Conservation (phyloP, 2,329 filamentous ascomycete genomes). For the Cucurbitaria berberidis region DNA sequence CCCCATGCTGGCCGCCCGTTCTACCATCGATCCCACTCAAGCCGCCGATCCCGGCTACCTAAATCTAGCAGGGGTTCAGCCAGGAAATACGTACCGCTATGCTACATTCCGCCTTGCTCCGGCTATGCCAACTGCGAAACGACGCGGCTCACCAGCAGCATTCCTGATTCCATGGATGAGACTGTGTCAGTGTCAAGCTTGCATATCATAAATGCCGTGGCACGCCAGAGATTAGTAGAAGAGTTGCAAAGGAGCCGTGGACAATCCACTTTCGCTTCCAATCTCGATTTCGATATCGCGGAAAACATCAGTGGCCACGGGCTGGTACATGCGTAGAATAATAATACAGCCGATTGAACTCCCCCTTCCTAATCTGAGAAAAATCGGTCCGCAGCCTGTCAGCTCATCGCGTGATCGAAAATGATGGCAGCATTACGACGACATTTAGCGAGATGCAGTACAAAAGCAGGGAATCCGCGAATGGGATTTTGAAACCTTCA, state of each 20-base stretch:
- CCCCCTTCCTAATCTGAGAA: background rate
- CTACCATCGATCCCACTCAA: conserved; percentile 31
- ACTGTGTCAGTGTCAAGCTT: conserved; percentile 24
- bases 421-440: conserved; percentile 10
- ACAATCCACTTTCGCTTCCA: conserved; percentile 1
- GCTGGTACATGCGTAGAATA: conserved; percentile 1
- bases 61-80: conserved; percentile 16
- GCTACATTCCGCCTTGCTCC: conserved; percentile 18
- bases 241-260: conserved; percentile 1
- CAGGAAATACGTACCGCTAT: conserved; percentile 20
- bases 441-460: conserved; percentile 1
- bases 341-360: background rate
- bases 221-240: conserved; percentile 1
- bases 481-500: background rate
- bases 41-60: conserved; percentile 32
- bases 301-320: conserved; percentile 7
- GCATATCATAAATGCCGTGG: conserved; percentile 15
- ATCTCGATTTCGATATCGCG: conserved; percentile 3
- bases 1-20: conserved; percentile 11
- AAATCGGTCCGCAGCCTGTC: conserved; percentile 12
- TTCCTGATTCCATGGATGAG: conserved; percentile 5
- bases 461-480: conserved; percentile 12
- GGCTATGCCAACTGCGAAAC: conserved; percentile 19
- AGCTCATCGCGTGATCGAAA: conserved; percentile 8
- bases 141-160: conserved; percentile 17